phyloP scores from a whole-genome alignment of 2,329 filamentous ascomycete species.

The Balansia obtecta region DNA sequence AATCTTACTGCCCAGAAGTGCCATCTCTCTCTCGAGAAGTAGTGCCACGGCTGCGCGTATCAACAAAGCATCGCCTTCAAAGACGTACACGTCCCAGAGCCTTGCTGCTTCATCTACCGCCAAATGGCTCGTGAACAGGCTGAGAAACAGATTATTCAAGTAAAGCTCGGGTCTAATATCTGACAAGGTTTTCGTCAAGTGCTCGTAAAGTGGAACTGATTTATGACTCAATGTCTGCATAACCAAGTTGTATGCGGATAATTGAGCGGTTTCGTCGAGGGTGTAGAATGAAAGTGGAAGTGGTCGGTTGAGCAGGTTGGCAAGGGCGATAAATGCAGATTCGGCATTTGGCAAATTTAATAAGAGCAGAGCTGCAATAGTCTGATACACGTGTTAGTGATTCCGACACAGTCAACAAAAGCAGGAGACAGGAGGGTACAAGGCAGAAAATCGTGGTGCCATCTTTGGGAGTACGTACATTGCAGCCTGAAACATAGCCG shows the following conservation, averaged over 20 bases:
- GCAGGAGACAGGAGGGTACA: background rate
- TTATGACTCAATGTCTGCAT: constrained; percentile 55
- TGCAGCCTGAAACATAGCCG: constrained; percentile 62
- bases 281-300: constrained; percentile 66
- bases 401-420: background rate
- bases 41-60: constrained; percentile 61
- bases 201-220: constrained; percentile 48
- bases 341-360: constrained; percentile 55
- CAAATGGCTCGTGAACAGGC: constrained; percentile 50
- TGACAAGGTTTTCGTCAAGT: constrained; percentile 41
- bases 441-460: background rate
- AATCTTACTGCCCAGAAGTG: constrained; percentile 34
- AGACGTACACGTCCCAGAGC: constrained; percentile 72
- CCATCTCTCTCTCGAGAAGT: constrained; percentile 41
- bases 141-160: constrained; percentile 47
- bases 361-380: constrained; percentile 60
- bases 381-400: constrained; percentile 28
- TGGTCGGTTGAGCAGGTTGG: constrained; percentile 66
- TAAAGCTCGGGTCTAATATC: constrained; percentile 38
- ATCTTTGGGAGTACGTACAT: constrained; percentile 39
- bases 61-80: constrained; percentile 65
- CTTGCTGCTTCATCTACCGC: constrained; percentile 58
- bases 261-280: constrained; percentile 54
- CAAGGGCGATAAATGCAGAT: constrained; percentile 56
- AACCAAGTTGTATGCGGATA: constrained; percentile 56